These are phyloP conservation scores for Alternaria ethzedia DNA, from an alignment of 2,329 filamentous ascomycete species.

Conservation along the genomic window DNA sequence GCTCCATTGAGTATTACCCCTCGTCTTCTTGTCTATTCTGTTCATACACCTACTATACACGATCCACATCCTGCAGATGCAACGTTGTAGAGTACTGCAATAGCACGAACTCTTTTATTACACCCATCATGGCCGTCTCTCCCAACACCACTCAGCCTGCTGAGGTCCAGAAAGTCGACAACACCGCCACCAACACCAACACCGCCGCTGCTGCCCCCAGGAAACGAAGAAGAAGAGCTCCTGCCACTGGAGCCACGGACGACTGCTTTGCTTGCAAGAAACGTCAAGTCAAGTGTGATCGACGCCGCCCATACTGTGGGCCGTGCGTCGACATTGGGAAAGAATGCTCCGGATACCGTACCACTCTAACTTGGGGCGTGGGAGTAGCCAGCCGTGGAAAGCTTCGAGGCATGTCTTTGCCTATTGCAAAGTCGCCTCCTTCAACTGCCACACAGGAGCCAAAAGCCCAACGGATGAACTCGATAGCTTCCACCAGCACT, in stretches of 20 bases:
- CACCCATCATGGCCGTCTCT: constrained; percentile 41
- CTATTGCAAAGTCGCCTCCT: constrained; percentile 58
- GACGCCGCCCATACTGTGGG: constrained; percentile 90
- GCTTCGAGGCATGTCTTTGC: constrained; percentile 83
- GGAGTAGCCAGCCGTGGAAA: constrained; percentile 96
- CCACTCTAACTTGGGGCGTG: constrained; percentile 94
- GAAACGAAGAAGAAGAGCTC: constrained; percentile 85
- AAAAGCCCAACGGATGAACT: constrained; percentile 33
- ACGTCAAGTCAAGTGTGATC: constrained; percentile 83
- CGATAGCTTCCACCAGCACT: constrained; percentile 28
- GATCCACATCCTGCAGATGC: constrained; percentile 42
- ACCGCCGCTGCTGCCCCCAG: constrained; percentile 46
- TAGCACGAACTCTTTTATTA: constrained; percentile 25
- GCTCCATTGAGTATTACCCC: constrained; percentile 47
- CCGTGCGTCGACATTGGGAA: constrained; percentile 91
- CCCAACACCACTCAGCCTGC: constrained; percentile 39
- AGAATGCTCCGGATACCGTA: constrained; percentile 96
- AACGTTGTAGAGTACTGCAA: constrained; percentile 33
- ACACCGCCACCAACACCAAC: constrained; percentile 31
- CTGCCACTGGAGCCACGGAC: constrained; percentile 85
- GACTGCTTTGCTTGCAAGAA: constrained; percentile 95
- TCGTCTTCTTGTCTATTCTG: constrained; percentile 44
- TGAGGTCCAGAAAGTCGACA: constrained; percentile 44
- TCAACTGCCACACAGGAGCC: constrained; percentile 36
- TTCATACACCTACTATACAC: constrained; percentile 41